phyloP scores from a whole-genome alignment of 768 basidiomycete genomes.

The Russula lepida region DNA sequence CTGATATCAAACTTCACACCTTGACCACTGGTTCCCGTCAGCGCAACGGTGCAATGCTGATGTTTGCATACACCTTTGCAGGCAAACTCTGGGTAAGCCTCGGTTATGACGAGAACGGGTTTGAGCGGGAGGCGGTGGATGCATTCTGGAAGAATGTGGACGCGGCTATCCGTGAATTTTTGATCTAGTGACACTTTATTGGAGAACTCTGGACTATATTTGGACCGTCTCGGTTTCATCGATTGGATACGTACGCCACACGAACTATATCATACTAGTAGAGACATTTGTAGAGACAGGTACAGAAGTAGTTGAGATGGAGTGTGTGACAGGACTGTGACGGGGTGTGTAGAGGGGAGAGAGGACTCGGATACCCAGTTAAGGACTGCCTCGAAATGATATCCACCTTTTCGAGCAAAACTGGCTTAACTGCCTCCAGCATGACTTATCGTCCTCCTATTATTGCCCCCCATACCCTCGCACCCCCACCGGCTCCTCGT shows the following conservation, averaged over 20 bases:
- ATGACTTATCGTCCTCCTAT: conserved; percentile 21
- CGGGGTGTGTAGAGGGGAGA: background rate
- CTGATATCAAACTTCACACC: conserved; percentile 50
- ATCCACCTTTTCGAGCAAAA: conserved; percentile 21
- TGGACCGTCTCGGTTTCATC: background rate
- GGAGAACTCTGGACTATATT: background rate
- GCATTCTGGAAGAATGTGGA: conserved; percentile 59
- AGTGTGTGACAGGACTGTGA: background rate
- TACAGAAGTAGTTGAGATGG: background rate
- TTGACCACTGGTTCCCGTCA: conserved; percentile 83
- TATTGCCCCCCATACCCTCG: background rate
- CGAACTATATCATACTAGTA: background rate
- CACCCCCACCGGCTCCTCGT: background rate
- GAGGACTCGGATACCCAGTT: background rate
- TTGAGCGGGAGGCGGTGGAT: conserved; percentile 51
- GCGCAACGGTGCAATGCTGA: conserved; percentile 63
- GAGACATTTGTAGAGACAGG: background rate
- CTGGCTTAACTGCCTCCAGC: conserved; percentile 10
- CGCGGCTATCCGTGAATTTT: conserved; percentile 47
- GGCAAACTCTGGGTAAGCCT: conserved; percentile 73
- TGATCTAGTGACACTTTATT: conserved; percentile 28
- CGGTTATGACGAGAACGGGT: conserved; percentile 73
- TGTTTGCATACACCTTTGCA: conserved; percentile 75
- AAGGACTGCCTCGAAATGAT: conserved; percentile 5
- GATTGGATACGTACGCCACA: background rate